A percentile compares a stretch with the other conserved stretches of the same genome.
Evolutionary conservation across 1,284 basidiomycete species (phyloP).

Genomic region (Tremellales sp.): DNA sequence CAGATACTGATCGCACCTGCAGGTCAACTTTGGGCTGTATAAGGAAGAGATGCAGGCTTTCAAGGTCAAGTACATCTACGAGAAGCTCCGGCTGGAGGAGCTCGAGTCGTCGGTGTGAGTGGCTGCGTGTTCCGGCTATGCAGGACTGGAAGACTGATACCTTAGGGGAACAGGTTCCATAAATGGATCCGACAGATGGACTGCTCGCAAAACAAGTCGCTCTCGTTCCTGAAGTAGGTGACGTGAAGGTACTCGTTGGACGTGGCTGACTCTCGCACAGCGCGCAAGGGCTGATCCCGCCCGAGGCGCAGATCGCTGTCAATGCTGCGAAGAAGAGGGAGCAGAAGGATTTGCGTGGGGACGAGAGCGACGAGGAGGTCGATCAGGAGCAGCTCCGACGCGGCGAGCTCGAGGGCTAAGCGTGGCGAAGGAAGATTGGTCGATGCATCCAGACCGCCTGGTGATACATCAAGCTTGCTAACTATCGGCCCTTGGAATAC

Average conservation of each 20-base stretch:
- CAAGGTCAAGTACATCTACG: conserved; percentile 78
- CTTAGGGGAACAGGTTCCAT: conserved; percentile 30
- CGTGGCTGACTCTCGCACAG: conserved; percentile 46
- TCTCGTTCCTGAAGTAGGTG: conserved; percentile 41
- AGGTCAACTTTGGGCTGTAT: conserved; percentile 66
- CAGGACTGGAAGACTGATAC: conserved; percentile 1
- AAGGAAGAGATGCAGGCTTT: conserved; percentile 66
- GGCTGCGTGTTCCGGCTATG: neutral
- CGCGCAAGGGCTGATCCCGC: conserved; percentile 64
- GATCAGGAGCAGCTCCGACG: conserved; percentile 59
- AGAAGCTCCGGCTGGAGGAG: conserved; percentile 77
- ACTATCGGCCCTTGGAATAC: no score
- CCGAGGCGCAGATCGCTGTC: conserved; percentile 56
- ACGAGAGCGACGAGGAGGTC: conserved; percentile 56
- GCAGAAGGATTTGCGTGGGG: conserved; percentile 52
- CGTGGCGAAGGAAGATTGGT: no score
- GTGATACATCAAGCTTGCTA: no score
- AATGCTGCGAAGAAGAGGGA: conserved; percentile 64
- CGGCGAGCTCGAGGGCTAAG: conserved; percentile 67
- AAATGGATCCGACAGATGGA: conserved; percentile 47
- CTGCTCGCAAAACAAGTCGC: conserved; percentile 19
- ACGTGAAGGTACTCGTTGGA: neutral
- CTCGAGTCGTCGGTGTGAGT: conserved; percentile 72
- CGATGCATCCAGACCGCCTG: no score
- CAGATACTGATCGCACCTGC: no score